These are phyloP conservation scores for Fusarium praegraminearum DNA, from an alignment of 2,329 filamentous ascomycete species.

Conservation along the genomic window DNA sequence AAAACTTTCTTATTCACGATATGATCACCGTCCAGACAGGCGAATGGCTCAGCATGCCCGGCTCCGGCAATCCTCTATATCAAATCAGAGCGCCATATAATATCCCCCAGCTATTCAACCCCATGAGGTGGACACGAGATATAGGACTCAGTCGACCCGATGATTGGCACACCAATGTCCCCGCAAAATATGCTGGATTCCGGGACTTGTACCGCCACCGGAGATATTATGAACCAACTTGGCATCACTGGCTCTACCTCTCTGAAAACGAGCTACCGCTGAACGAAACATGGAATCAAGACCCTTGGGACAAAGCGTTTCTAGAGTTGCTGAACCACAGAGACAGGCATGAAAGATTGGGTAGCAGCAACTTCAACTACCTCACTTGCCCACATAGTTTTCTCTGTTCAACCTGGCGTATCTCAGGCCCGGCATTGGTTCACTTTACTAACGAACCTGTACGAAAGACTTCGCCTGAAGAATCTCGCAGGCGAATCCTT, in stretches of 20 bases:
- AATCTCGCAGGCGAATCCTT: neutral
- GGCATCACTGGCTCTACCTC: conserved; percentile 12
- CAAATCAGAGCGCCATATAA: neutral
- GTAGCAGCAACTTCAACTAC: neutral
- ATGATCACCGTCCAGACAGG: neutral
- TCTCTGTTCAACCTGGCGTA: neutral
- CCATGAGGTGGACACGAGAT: neutral
- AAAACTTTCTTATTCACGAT: accelerated
- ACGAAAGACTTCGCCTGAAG: accelerated
- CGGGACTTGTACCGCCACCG: neutral
- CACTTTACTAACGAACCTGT: neutral
- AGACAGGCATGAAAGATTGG: neutral
- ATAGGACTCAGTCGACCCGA: neutral
- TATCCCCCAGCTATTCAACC: neutral
- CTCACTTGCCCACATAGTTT: neutral
- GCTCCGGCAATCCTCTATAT: neutral
- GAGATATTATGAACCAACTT: neutral
- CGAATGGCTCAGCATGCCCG: neutral
- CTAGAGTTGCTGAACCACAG: neutral
- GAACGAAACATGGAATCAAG: neutral
- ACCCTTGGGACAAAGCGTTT: conserved; percentile 6
- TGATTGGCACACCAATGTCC: neutral
- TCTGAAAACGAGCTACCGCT: neutral
- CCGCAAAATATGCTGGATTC: neutral
- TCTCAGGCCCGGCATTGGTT: neutral